phyloP scores from a whole-genome alignment of 2,329 filamentous ascomycete genomes.

The Cladosporium austrohemisphaericum region DNA sequence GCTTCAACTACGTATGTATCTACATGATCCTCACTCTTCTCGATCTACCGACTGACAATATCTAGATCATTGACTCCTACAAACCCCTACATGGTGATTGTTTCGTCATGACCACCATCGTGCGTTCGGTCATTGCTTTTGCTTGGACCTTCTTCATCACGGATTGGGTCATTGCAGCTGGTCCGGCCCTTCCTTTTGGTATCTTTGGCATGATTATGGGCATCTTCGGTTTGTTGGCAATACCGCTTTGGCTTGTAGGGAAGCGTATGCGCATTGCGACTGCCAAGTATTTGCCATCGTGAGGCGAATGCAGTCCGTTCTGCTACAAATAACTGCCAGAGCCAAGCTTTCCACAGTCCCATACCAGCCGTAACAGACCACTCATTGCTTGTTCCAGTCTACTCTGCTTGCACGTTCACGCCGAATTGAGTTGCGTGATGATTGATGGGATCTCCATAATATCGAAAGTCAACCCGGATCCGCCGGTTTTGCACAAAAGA shows the following conservation, averaged over 20 bases:
- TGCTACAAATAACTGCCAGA: no score
- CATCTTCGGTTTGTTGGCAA: constrained; percentile 40
- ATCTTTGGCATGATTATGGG: constrained; percentile 53
- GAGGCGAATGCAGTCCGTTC: no score
- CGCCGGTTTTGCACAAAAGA: no score
- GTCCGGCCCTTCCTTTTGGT: constrained; percentile 49
- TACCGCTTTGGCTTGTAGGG: constrained; percentile 38
- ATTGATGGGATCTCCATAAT: no score
- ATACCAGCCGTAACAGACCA: no score
- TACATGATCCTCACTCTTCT: background rate
- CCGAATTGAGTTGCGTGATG: no score
- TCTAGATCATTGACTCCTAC: constrained; percentile 54
- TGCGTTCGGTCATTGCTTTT: constrained; percentile 50
- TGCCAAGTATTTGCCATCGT: constrained; percentile 23
- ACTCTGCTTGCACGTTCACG: no score
- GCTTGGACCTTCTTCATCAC: constrained; percentile 54
- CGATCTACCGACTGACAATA: no score
- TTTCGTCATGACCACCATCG: constrained; percentile 51
- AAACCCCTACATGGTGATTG: constrained; percentile 47
- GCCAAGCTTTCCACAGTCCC: no score
- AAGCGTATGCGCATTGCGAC: constrained; percentile 43
- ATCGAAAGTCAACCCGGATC: no score
- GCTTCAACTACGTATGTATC: constrained; percentile 39
- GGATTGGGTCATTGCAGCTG: constrained; percentile 44
- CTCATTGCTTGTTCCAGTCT: no score